Percentiles rank a stretch among this genome's conserved stretches.
Conservation (phyloP, 176 grass and related monocot species). For the Triticum monococcum region DNA sequence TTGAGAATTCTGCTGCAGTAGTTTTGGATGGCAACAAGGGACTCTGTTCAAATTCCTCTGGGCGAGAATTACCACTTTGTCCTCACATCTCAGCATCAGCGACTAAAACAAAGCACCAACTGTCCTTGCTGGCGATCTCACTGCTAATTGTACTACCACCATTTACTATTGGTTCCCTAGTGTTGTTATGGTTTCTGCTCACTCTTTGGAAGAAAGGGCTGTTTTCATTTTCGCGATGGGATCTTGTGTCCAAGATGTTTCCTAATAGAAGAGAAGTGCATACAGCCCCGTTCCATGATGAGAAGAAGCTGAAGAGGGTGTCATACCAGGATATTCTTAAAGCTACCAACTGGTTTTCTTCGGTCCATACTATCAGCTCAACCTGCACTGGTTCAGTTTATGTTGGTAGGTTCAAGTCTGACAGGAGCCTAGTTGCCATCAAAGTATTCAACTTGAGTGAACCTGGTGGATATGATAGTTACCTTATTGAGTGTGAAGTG, state of each 20-base stretch:
- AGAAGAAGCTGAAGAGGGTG: constrained; percentile 9
- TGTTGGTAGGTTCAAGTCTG: constrained; percentile 22
- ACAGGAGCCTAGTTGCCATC: not conserved
- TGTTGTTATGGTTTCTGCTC: not conserved
- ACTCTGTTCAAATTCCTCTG: not conserved
- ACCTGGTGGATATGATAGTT: not conserved
- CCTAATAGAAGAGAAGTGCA: not conserved
- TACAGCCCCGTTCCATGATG: not conserved
- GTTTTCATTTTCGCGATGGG: no score
- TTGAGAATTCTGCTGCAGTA: not conserved
- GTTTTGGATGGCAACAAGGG: not conserved
- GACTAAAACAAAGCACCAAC: not conserved
- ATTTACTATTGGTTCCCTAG: not conserved
- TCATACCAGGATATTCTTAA: constrained; percentile 22
- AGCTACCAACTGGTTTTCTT: constrained; percentile 39
- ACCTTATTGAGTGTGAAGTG: constrained; percentile 16
- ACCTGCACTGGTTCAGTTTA: constrained; percentile 14
- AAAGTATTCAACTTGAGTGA: constrained; percentile 35
- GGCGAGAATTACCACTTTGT: not conserved
- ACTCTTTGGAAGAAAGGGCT: no score
- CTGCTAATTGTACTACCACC: not conserved
- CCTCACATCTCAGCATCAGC: not conserved
- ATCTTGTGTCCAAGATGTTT: no score
- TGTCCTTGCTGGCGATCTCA: not conserved
- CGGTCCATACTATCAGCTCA: constrained; percentile 6